phyloP scores from a whole-genome alignment of 2,329 filamentous ascomycete genomes.

The Ophiostoma fasciatum region DNA sequence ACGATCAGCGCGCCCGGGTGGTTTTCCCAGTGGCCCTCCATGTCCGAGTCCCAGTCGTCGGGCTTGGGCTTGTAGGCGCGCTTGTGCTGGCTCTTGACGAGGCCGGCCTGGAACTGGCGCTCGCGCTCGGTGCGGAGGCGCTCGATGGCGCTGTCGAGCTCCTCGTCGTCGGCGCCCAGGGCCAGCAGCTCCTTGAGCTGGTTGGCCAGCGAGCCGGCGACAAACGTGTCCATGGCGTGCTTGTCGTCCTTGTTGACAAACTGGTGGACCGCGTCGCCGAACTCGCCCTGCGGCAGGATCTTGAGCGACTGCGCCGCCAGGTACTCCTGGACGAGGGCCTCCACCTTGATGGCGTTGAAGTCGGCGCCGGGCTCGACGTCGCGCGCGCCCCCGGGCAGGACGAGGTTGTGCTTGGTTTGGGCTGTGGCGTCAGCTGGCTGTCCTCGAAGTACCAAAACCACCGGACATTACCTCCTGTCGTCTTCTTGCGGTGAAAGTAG shows the following conservation, averaged over 20 bases:
- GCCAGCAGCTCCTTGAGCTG: constrained; percentile 57
- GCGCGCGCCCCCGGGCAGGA: constrained; percentile 49
- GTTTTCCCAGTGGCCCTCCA: constrained; percentile 76
- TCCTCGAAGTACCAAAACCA: too few relatives aligned
- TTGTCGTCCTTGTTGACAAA: constrained; percentile 95
- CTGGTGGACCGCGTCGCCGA: constrained; percentile 81
- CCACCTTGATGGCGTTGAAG: constrained; percentile 71
- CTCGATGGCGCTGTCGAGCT: constrained; percentile 64
- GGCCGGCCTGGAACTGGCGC: constrained; percentile 52
- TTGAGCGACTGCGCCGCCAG: constrained; percentile 77
- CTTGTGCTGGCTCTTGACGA: constrained; percentile 30
- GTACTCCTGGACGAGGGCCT: constrained; percentile 77
- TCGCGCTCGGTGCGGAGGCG: constrained; percentile 55
- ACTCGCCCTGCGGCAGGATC: constrained; percentile 81
- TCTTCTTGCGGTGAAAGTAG: constrained; percentile 83
- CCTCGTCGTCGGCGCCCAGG: constrained; percentile 53
- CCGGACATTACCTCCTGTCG: constrained; percentile 33
- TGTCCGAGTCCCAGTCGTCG: constrained; percentile 72
- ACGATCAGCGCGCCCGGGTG: constrained; percentile 50
- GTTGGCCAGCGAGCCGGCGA: constrained; percentile 53
- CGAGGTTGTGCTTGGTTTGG: constrained; percentile 33
- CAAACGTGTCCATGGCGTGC: constrained; percentile 73
- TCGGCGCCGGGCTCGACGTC: constrained; percentile 39
- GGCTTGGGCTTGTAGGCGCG: constrained; percentile 59
- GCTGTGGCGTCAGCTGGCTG: too few relatives aligned